Percentiles rank a stretch among this genome's conserved stretches.
Evolutionary conservation across 2,329 filamentous ascomycete species (phyloP).

Genomic region (Colletotrichum kahawae): DNA sequence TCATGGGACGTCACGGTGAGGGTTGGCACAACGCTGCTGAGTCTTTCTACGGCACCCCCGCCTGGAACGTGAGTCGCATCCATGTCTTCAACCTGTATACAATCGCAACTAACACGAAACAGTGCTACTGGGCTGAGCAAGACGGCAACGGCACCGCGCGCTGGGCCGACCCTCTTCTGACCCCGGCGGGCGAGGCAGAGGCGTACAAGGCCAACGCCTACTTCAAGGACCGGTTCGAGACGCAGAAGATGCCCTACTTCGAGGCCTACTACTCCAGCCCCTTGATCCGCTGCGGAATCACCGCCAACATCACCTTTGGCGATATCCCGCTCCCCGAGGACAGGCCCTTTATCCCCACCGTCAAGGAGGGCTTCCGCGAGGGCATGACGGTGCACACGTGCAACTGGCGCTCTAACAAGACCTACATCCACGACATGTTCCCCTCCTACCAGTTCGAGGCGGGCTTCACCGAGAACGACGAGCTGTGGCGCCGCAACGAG

Average conservation of each 20-base stretch:
- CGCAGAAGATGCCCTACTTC: conserved; percentile 63
- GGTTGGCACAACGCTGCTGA: conserved; percentile 70
- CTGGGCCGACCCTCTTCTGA: conserved; percentile 71
- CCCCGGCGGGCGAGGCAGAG: conserved; percentile 59
- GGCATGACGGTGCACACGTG: conserved; percentile 73
- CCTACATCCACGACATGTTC: conserved; percentile 56
- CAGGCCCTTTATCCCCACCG: conserved; percentile 57
- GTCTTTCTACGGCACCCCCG: conserved; percentile 68
- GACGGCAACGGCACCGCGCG: conserved; percentile 66
- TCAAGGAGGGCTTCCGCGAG: conserved; percentile 72
- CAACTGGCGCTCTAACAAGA: conserved; percentile 62
- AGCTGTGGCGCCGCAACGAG: conserved; percentile 47
- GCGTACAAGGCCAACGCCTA: conserved; percentile 63
- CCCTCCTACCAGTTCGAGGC: conserved; percentile 62
- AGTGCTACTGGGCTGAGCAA: conserved; percentile 70
- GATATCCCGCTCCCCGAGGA: conserved; percentile 55
- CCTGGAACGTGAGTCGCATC: conserved; percentile 65
- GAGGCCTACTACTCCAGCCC: conserved; percentile 71
- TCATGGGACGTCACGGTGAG: conserved; percentile 73
- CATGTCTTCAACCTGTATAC: neutral
- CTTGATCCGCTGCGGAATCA: conserved; percentile 65
- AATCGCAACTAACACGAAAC: conserved; percentile 24
- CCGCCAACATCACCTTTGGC: conserved; percentile 65
- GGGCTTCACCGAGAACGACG: conserved; percentile 62
- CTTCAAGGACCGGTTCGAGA: conserved; percentile 58